A percentile compares a stretch with the other conserved stretches of the same genome.
These are phyloP conservation scores for Aspergillus novoparasiticus DNA, from an alignment of 2,329 filamentous ascomycete genomes.

Conservation along the genomic window DNA sequence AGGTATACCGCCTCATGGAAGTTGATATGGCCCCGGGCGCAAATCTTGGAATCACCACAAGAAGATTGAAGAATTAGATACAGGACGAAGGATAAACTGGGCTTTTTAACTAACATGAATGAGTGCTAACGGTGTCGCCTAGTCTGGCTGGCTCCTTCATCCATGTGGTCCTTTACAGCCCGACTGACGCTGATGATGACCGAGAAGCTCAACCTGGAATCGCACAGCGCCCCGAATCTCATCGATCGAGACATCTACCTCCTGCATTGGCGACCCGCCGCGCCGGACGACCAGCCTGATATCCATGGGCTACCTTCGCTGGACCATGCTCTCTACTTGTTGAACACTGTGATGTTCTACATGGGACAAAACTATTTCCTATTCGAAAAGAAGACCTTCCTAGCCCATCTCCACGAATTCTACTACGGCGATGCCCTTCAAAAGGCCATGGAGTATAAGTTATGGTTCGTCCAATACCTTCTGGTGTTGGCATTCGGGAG, in stretches of 20 bases:
- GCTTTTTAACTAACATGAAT: neutral
- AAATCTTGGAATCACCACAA: neutral
- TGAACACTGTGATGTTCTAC: neutral
- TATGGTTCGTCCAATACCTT: neutral
- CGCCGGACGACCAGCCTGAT: neutral
- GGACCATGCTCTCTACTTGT: neutral
- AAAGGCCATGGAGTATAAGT: neutral
- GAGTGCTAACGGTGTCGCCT: neutral
- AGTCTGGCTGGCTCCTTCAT: neutral
- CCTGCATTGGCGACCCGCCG: neutral
- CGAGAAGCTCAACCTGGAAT: neutral
- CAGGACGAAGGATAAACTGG: neutral
- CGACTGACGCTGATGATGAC: neutral
- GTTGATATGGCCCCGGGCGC: neutral
- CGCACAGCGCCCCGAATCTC: neutral
- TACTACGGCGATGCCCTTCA: neutral
- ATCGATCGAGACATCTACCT: neutral
- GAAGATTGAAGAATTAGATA: neutral
- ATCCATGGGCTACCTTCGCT: neutral
- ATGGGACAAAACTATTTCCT: neutral
- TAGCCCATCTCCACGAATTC: neutral
- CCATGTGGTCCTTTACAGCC: neutral
- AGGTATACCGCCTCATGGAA: conserved; percentile 8
- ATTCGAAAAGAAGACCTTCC: neutral
- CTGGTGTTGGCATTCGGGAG: neutral